phyloP scores from a whole-genome alignment of 306 rosid genomes.

The Vigna reflexopilosa region DNA sequence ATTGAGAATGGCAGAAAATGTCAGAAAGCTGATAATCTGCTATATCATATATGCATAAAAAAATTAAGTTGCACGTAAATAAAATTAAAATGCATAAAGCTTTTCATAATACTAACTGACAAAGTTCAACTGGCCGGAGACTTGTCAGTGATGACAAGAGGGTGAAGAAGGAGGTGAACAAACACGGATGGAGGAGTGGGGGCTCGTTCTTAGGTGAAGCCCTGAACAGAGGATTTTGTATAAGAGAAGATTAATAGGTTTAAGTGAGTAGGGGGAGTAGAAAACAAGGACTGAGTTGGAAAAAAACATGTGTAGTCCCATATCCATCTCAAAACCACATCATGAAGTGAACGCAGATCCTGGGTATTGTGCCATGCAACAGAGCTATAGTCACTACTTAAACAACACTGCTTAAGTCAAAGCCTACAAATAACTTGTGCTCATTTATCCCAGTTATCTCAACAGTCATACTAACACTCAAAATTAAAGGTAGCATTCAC shows the following conservation, averaged over 20 bases:
- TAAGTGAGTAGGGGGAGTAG: not conserved
- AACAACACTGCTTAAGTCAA: not conserved
- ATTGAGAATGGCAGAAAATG: not conserved
- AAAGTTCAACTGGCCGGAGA: not conserved
- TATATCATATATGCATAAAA: not conserved
- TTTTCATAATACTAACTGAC: not conserved
- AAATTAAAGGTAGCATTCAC: conserved; percentile 2
- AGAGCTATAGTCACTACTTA: not conserved
- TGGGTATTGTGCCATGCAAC: not conserved
- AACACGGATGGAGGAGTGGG: not conserved
- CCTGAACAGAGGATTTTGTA: not conserved
- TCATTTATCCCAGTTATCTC: not conserved
- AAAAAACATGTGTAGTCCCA: not conserved
- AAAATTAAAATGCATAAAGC: not conserved
- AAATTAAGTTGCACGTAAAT: not conserved
- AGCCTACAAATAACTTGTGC: not conserved
- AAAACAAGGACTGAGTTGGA: not conserved
- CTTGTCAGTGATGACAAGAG: not conserved
- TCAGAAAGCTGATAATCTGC: not conserved
- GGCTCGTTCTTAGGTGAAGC: not conserved
- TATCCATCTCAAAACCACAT: not conserved
- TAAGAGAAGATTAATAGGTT: not conserved
- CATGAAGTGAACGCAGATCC: not conserved
- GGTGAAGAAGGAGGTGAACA: not conserved
- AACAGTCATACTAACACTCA: not conserved